Evolutionary conservation across 257 asterid genomes (phyloP).

Genomic region (Fraxinus americana): DNA sequence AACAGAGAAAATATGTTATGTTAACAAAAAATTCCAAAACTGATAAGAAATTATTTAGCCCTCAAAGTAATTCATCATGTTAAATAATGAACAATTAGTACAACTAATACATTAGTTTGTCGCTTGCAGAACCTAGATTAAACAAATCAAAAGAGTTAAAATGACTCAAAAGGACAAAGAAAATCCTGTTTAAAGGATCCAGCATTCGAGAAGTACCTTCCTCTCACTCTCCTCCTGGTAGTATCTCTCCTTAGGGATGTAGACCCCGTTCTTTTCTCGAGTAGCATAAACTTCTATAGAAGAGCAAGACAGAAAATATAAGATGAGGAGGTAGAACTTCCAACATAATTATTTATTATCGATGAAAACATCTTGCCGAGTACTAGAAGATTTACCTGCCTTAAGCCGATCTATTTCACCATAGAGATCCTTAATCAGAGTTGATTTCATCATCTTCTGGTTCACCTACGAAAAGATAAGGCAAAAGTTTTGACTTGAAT

Average conservation of each 20-base stretch:
- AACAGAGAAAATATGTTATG: slow-evolving; percentile 16
- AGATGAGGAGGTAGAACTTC: not conserved
- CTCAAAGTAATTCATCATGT: too few species aligned
- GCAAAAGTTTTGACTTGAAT: slow-evolving; percentile 1
- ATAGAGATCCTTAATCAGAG: slow-evolving; percentile 73
- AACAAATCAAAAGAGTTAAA: not conserved
- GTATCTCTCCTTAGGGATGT: slow-evolving; percentile 84
- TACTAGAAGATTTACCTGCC: slow-evolving; percentile 44
- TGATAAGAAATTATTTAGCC: slow-evolving; percentile 10
- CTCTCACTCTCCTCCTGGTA: slow-evolving; percentile 81
- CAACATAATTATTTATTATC: not conserved
- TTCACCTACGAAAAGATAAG: slow-evolving; percentile 54
- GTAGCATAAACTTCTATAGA: slow-evolving; percentile 82
- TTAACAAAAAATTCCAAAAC: not conserved
- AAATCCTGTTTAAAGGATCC: not conserved
- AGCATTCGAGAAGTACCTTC: slow-evolving; percentile 45
- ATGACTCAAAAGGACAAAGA: not conserved
- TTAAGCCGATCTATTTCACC: slow-evolving; percentile 83
- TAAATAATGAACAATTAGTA: too few species aligned
- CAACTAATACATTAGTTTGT: not conserved
- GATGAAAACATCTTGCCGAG: slow-evolving; percentile 1
- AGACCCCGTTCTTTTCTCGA: slow-evolving; percentile 87
- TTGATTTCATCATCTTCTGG: slow-evolving; percentile 87
- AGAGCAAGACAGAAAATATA: not conserved
- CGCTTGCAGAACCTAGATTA: too few species aligned